Conservation (phyloP, 169 alveolate species). For the Cryptosporidium baileyi region DNA sequence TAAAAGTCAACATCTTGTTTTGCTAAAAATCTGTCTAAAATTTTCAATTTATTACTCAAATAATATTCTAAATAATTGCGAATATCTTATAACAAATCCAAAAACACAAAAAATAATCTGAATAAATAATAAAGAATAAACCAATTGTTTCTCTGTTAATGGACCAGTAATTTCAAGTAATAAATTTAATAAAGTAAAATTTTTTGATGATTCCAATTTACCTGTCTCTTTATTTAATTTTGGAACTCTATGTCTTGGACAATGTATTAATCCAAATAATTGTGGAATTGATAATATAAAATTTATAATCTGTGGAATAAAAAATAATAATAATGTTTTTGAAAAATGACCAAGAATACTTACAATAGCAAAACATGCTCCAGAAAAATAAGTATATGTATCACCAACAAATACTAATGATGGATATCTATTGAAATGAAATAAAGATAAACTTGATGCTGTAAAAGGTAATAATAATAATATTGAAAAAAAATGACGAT, state of each 20-base stretch:
- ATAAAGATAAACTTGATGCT: slow-evolving; percentile 82
- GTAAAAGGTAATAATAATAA: slow-evolving; percentile 86
- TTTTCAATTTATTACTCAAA: slow-evolving; percentile 1
- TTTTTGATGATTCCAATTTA: slow-evolving; percentile 82
- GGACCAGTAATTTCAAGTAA: slow-evolving; percentile 87
- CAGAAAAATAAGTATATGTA: slow-evolving; percentile 91
- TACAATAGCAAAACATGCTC: slow-evolving; percentile 90
- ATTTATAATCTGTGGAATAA: slow-evolving; percentile 92
- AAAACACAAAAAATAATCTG: slow-evolving; percentile 82
- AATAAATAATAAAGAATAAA: slow-evolving; percentile 76
- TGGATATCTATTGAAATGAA: slow-evolving; percentile 88
- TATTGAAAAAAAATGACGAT: slow-evolving; percentile 82
- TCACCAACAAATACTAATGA: slow-evolving; percentile 94
- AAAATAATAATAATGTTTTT: slow-evolving; percentile 84
- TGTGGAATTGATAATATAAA: slow-evolving; percentile 90
- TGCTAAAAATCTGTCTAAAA: not conserved
- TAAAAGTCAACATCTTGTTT: not conserved
- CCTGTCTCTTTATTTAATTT: slow-evolving; percentile 80
- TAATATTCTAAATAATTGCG: not conserved
- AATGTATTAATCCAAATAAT: slow-evolving; percentile 84
- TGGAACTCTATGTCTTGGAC: slow-evolving; percentile 94
- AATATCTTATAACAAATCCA: slow-evolving; percentile 85
- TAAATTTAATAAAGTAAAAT: slow-evolving; percentile 87
- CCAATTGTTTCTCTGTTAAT: slow-evolving; percentile 84
- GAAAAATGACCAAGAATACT: slow-evolving; percentile 92